Evolutionary conservation across 116 monocot species (phyloP).

Genomic region (Cymodocea nodosa): DNA sequence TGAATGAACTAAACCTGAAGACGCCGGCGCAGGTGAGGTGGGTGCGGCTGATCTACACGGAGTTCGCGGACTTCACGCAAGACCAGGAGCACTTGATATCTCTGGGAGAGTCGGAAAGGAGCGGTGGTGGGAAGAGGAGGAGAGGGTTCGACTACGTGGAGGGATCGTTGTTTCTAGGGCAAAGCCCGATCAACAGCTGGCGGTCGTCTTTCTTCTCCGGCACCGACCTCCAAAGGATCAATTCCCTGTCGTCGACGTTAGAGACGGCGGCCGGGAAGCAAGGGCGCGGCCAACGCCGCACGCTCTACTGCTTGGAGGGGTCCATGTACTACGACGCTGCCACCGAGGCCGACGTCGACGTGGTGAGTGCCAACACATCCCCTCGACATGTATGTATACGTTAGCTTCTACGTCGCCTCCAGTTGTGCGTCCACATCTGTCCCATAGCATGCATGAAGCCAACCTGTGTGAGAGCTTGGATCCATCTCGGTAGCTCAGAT

Average conservation of each 20-base stretch:
- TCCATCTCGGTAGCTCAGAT: too few species aligned
- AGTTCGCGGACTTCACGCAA: conserved; percentile 29
- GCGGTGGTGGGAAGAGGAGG: not conserved
- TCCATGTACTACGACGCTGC: conserved; percentile 27
- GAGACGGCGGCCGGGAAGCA: too few species aligned
- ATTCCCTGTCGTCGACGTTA: conserved; percentile 10
- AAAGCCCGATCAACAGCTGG: conserved; percentile 32
- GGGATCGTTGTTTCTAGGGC: conserved; percentile 33
- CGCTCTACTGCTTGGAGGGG: conserved; percentile 55
- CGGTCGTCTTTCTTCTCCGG: conserved; percentile 53
- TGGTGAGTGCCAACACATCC: conserved; percentile 30
- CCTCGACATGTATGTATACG: too few species aligned
- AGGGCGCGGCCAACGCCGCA: not conserved
- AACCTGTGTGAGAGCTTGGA: too few species aligned
- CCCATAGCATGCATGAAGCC: too few species aligned
- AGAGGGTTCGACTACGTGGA: conserved; percentile 47
- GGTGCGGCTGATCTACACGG: conserved; percentile 56
- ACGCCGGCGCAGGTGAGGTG: conserved; percentile 50
- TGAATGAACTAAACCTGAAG: too few species aligned
- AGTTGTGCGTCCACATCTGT: too few species aligned
- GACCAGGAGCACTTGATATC: conserved; percentile 67
- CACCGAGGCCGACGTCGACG: conserved; percentile 5
- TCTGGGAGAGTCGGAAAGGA: too few species aligned
- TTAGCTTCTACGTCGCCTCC: too few species aligned
- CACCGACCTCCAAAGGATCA: conserved; percentile 20